Conservation (phyloP, 768 basidiomycete genomes). For the Dentipellis sp. region DNA sequence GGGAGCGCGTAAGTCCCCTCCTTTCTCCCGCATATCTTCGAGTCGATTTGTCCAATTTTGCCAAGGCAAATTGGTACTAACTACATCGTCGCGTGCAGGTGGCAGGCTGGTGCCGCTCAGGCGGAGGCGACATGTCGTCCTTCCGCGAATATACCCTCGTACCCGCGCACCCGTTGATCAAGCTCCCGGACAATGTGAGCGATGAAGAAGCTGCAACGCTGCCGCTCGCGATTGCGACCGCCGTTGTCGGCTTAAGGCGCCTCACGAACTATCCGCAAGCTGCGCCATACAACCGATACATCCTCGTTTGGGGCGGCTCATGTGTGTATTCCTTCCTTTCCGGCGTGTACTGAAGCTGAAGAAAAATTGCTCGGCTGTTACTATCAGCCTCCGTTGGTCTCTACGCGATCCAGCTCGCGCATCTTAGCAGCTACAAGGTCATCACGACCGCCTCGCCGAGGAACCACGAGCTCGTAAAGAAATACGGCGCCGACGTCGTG, state of each 20-base stretch:
- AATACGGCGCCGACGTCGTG: conserved; percentile 26
- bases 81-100: background rate
- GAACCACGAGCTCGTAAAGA: conserved; percentile 24
- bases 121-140: background rate
- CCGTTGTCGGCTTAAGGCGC: background rate
- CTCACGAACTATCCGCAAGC: background rate
- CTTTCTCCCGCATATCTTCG: too few species aligned
- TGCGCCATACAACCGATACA: background rate
- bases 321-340: background rate
- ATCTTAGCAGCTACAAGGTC: conserved; percentile 24
- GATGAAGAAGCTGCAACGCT: background rate
- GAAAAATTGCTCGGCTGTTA: too few species aligned
- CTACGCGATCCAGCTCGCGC: conserved; percentile 26
- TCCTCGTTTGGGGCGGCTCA: background rate
- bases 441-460: conserved; percentile 27
- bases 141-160: background rate
- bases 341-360: too few species aligned
- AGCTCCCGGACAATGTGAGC: background rate
- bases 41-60: too few species aligned
- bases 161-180: background rate
- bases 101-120: background rate
- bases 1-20: background rate
- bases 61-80: too few species aligned
- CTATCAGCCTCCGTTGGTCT: conserved; percentile 16
- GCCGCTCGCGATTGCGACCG: background rate